A percentile compares a stretch with the other conserved stretches of the same genome.
These are phyloP conservation scores for Conringia planisiliqua DNA, from an alignment of 345 rosid species.

Conservation along the genomic window DNA sequence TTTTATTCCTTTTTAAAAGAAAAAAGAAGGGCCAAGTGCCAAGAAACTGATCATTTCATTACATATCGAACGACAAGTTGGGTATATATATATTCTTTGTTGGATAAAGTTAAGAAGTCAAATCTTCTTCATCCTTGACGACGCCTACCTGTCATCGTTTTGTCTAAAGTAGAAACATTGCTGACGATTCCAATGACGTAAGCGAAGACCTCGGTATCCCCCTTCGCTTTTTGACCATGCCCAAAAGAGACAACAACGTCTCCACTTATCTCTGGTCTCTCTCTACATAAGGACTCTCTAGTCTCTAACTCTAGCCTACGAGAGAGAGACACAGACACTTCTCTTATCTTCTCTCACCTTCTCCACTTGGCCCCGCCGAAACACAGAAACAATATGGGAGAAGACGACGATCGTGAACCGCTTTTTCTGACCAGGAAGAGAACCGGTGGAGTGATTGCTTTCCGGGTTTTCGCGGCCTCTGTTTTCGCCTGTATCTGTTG, in stretches of 20 bases:
- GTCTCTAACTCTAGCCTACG: neutral
- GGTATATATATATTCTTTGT: no score
- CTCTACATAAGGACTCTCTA: no score
- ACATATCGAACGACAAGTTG: no score
- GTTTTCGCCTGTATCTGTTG: constrained; percentile 34
- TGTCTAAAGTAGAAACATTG: neutral
- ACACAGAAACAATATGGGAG: neutral
- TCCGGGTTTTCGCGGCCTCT: constrained; percentile 32
- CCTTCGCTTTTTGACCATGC: neutral
- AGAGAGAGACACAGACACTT: neutral
- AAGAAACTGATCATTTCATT: no score
- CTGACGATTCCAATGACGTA: constrained; percentile 16
- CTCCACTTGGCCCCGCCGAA: neutral
- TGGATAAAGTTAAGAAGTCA: neutral
- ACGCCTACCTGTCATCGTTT: neutral
- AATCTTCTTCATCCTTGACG: neutral
- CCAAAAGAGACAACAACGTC: neutral
- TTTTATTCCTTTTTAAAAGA: no score
- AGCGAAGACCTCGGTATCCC: neutral
- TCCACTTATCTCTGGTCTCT: no score
- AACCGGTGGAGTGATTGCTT: constrained; percentile 28
- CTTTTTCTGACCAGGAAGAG: constrained; percentile 20
- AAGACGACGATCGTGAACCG: constrained; percentile 15
- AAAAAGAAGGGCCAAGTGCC: no score
- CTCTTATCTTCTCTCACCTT: neutral